phyloP scores from a whole-genome alignment of 768 basidiomycete species.

The Tephrocybe sp. region DNA sequence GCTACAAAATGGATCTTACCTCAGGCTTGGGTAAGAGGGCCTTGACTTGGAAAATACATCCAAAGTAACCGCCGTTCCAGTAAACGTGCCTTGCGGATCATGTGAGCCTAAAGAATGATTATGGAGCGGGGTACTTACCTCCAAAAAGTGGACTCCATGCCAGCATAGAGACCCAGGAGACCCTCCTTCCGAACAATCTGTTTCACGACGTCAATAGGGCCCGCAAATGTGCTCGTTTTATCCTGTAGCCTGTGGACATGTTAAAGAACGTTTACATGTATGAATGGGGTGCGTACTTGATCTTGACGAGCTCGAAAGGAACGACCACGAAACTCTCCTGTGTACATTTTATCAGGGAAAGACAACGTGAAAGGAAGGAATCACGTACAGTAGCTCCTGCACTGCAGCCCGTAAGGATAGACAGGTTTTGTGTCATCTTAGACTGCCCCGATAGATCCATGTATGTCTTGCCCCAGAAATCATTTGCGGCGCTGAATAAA shows the following conservation, averaged over 20 bases:
- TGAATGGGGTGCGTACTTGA: constrained; percentile 47
- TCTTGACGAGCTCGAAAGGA: constrained; percentile 94
- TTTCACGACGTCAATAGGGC: constrained; percentile 88
- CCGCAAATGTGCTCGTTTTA: constrained; percentile 85
- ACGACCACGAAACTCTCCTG: constrained; percentile 92
- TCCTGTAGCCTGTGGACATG: constrained; percentile 70
- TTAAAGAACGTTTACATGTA: not conserved
- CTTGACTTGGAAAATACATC: constrained; percentile 85
- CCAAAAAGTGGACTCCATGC: constrained; percentile 99
- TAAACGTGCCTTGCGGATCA: constrained; percentile 58
- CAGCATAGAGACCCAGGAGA: constrained; percentile 81
- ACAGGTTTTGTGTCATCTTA: constrained; percentile 88
- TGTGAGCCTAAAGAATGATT: not conserved
- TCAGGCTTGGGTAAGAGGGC: constrained; percentile 79
- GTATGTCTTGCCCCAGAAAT: constrained; percentile 92
- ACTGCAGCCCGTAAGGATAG: constrained; percentile 85
- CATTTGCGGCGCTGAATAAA: constrained; percentile 69
- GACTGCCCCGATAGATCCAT: constrained; percentile 56
- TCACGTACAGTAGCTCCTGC: constrained; percentile 80
- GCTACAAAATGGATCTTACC: constrained; percentile 34
- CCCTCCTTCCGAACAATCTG: constrained; percentile 79
- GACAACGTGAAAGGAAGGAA: not conserved
- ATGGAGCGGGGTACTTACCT: constrained; percentile 47
- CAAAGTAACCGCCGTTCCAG: constrained; percentile 98
- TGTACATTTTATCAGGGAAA: not conserved